Conservation (phyloP, 768 basidiomycete species). For the Antrodiella citrinella region DNA sequence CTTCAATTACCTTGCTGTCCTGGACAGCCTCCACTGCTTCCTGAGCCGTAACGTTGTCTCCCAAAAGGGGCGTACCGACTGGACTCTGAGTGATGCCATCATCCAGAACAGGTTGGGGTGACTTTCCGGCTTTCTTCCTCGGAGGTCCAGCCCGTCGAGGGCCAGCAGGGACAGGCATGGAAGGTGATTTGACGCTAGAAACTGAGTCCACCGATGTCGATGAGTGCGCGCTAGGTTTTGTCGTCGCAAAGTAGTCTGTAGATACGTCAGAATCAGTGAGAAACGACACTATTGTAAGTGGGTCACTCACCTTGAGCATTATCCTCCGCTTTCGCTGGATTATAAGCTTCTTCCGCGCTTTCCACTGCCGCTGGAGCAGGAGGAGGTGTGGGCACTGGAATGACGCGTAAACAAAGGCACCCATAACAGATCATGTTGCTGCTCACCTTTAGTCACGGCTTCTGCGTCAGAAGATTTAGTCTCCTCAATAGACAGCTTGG, state of each 20-base stretch:
- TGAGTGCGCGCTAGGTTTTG: constrained; percentile 1
- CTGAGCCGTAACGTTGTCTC: constrained; percentile 4
- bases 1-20: constrained; percentile 7
- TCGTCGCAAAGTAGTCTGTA: constrained; percentile 16
- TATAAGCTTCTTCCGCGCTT: background rate
- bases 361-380: constrained; percentile 1
- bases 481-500: background rate
- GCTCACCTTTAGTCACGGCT: background rate
- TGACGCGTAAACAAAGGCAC: too few relatives aligned
- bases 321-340: background rate
- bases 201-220: background rate
- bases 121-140: constrained; percentile 44
- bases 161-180: constrained; percentile 69
- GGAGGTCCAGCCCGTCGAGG: constrained; percentile 74
- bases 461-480: constrained; percentile 15
- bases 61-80: constrained; percentile 5
- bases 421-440: too few relatives aligned
- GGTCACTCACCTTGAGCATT: too few relatives aligned
- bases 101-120: constrained; percentile 19
- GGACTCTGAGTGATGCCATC: constrained; percentile 21
- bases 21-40: constrained; percentile 3
- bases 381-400: background rate
- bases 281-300: too few relatives aligned
- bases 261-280: too few relatives aligned
- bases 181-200: constrained; percentile 31